These are phyloP conservation scores for Globisporangium cystogenes DNA, from an alignment of 352 stramenopile species.

Conservation along the genomic window DNA sequence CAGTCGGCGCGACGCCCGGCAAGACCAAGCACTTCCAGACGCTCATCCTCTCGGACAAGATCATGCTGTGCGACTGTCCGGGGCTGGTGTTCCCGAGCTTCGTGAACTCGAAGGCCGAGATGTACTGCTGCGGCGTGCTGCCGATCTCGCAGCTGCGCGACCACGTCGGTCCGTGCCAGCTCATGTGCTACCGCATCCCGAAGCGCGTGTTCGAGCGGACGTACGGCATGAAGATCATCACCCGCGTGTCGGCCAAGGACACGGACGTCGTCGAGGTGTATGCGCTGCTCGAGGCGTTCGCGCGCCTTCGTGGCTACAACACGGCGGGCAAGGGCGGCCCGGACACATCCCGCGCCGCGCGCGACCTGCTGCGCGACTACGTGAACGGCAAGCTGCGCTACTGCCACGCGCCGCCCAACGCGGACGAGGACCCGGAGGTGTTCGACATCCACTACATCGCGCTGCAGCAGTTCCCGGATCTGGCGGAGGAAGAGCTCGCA, in stretches of 20 bases:
- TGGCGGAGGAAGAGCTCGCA: slow-evolving; percentile 16
- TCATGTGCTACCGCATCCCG: slow-evolving; percentile 94
- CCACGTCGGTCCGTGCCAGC: slow-evolving; percentile 89
- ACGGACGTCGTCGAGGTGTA: slow-evolving; percentile 79
- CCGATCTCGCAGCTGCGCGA: slow-evolving; percentile 98
- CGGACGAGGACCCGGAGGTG: slow-evolving; percentile 31
- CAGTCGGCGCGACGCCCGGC: slow-evolving; percentile 96
- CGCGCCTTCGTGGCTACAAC: slow-evolving; percentile 87
- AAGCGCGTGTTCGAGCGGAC: slow-evolving; percentile 94
- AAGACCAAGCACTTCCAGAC: slow-evolving; percentile 99
- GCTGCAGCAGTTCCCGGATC: slow-evolving; percentile 48
- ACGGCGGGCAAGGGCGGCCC: slow-evolving; percentile 92
- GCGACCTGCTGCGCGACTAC: slow-evolving; percentile 97
- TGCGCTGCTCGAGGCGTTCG: slow-evolving; percentile 73
- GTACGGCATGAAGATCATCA: slow-evolving; percentile 94
- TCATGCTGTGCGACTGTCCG: slow-evolving; percentile 99
- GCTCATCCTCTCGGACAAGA: slow-evolving; percentile 92
- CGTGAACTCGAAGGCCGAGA: slow-evolving; percentile 97
- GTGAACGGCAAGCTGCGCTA: slow-evolving; percentile 97
- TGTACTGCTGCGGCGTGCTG: slow-evolving; percentile 98
- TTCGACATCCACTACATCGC: slow-evolving; percentile 79
- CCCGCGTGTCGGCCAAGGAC: slow-evolving; percentile 59
- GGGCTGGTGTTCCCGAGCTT: slow-evolving; percentile 99
- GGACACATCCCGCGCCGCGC: slow-evolving; percentile 93
- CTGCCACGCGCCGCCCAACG: slow-evolving; percentile 91